Base-by-base conservation (phyloP, 805 yeast genomes). In the Candida cerambycidarum region DNA sequence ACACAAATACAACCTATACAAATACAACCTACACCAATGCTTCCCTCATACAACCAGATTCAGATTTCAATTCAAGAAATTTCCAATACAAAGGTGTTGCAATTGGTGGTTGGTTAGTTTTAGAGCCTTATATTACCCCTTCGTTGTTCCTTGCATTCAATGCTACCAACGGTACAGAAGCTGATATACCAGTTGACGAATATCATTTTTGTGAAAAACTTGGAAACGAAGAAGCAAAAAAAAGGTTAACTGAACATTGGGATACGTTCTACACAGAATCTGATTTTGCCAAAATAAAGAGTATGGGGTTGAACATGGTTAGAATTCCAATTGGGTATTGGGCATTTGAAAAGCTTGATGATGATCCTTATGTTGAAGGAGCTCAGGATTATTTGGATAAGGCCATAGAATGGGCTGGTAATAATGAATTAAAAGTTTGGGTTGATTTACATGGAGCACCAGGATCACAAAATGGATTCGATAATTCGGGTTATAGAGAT, bases 401-500 rank as follows among this genome's bases (percentile, higher is more conserved):
- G 43, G 86, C 89, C 1, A 63, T 88, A 32, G 76, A 67, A 30
- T 88, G 95, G 95, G 82, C 86, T 14, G 58, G 75, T 12, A 66
- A 69, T 28, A 61, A 81, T 53, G 81, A 72, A 8, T 63, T 88
- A 45, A 76, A 84, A 44, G 84, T 82, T 3, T 82, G 86, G 82
- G 62, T 88, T 39, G 95, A 87, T 56, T 61, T 88, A 41, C 96
- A 87, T 55, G 89, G 93, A 10, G 82, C 77, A 15, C 95, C 95
- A 6, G 95, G 93, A 1, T 83, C 92, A 1, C 95, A 87, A 57
- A 88, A 87, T 59, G 95, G 95, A 15, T 86, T 86, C 67, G 93
- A 87, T 57, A 88, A 86, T 55, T 81, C 89, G 7, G 96, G 95
- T 1, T 61, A 72, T 21, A 69, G 89, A 55, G 79, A 58, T 39